These are phyloP conservation scores for Sesbania bispinosa DNA, from an alignment of 306 rosid species.

Conservation along the genomic window DNA sequence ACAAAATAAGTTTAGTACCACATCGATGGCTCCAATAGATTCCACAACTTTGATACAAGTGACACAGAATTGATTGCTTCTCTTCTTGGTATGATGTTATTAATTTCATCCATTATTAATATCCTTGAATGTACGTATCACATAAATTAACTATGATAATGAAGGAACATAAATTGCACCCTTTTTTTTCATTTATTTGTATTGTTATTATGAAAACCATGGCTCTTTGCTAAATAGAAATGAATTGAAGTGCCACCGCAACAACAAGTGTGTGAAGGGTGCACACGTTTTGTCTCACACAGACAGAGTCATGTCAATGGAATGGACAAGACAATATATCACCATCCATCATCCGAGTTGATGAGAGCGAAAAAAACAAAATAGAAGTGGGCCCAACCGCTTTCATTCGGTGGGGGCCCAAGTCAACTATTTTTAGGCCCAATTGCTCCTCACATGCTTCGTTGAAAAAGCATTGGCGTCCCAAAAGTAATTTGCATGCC, in stretches of 20 bases:
- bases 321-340: no score
- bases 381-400: constrained; percentile 13
- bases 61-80: constrained; percentile 20
- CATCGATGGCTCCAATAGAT: constrained; percentile 25
- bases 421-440: constrained; percentile 16
- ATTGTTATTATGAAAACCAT: background rate
- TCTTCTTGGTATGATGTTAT: background rate
- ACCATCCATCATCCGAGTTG: no score
- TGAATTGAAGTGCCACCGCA: background rate
- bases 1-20: no score
- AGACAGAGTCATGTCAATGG: background rate
- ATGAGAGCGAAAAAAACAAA: background rate
- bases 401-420: constrained; percentile 20
- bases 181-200: no score
- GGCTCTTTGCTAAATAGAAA: background rate
- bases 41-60: background rate
- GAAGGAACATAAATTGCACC: background rate
- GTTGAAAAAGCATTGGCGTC: background rate
- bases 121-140: background rate
- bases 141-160: background rate
- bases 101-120: background rate
- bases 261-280: background rate
- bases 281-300: background rate
- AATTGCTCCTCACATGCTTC: constrained; percentile 22
- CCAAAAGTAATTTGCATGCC: no score